phyloP scores from a whole-genome alignment of 2,329 filamentous ascomycete species.

The Nigrospora sphaerica region DNA sequence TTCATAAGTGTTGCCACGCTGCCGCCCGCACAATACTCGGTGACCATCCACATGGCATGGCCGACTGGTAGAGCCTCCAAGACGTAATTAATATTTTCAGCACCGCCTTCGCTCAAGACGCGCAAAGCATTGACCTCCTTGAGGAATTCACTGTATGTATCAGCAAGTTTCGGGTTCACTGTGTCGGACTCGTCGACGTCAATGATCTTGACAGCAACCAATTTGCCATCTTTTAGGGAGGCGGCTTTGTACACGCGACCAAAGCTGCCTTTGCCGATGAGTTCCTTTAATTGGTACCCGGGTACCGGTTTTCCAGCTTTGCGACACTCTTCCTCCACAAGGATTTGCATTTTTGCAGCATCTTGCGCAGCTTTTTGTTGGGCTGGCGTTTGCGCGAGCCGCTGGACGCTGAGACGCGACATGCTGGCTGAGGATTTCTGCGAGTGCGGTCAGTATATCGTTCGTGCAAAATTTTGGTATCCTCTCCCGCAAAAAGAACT shows the following conservation, averaged over 20 bases:
- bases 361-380: slow-evolving; percentile 56
- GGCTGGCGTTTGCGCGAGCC: background rate
- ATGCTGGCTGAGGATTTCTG: background rate
- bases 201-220: slow-evolving; percentile 76
- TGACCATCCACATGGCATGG: slow-evolving; percentile 81
- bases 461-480: no score
- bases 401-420: background rate
- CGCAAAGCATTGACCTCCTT: slow-evolving; percentile 65
- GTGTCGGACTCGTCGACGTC: slow-evolving; percentile 74
- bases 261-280: slow-evolving; percentile 70
- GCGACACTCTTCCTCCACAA: slow-evolving; percentile 55
- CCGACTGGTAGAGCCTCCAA: slow-evolving; percentile 73
- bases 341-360: slow-evolving; percentile 61
- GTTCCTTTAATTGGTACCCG: slow-evolving; percentile 60
- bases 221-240: slow-evolving; percentile 34
- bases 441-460: no score
- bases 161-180: slow-evolving; percentile 55
- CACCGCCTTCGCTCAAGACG: slow-evolving; percentile 65
- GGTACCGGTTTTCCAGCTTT: slow-evolving; percentile 54
- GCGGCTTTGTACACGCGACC: slow-evolving; percentile 66
- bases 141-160: slow-evolving; percentile 63
- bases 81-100: slow-evolving; percentile 74
- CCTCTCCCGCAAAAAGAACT: no score
- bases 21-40: slow-evolving; percentile 78
- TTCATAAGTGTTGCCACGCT: slow-evolving; percentile 70